Conservation (phyloP, 2,329 filamentous ascomycete genomes). For the Apiospora kogelbergensis region DNA sequence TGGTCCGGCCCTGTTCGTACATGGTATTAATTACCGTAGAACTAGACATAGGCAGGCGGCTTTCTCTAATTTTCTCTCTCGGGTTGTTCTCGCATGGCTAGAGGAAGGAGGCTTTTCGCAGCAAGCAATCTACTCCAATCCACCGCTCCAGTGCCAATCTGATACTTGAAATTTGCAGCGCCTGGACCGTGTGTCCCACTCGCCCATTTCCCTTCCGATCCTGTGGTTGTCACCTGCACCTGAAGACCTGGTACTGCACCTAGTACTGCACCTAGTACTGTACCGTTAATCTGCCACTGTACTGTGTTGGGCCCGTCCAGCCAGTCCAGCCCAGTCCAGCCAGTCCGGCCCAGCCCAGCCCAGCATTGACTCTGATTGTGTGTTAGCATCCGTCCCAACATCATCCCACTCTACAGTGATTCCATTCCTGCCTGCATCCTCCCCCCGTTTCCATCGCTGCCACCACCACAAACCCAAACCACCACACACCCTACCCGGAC, state of each 20-base stretch:
- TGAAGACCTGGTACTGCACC: background rate
- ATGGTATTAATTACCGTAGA: background rate
- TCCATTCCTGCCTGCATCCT: slow-evolving; percentile 1
- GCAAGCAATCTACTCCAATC: background rate
- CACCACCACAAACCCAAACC: background rate
- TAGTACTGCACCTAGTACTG: background rate
- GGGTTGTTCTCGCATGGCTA: background rate
- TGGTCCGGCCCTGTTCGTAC: background rate
- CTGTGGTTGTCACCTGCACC: background rate
- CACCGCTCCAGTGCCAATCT: slow-evolving; percentile 1
- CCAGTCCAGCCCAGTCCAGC: background rate
- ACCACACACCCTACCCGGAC: background rate
- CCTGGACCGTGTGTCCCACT: slow-evolving; percentile 9
- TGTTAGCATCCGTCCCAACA: background rate
- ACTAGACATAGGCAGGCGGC: background rate
- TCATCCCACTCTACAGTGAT: slow-evolving; percentile 7
- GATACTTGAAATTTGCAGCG: slow-evolving; percentile 11
- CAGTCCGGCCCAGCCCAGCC: background rate
- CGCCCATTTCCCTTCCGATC: slow-evolving; percentile 9
- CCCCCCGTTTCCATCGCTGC: background rate
- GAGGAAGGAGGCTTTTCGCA: background rate
- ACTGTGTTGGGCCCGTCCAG: background rate
- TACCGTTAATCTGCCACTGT: background rate
- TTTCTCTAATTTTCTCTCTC: background rate
- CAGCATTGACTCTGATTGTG: background rate